These are phyloP conservation scores for Colletotrichum noveboracense DNA, from an alignment of 2,329 filamentous ascomycete genomes.

Conservation along the genomic window DNA sequence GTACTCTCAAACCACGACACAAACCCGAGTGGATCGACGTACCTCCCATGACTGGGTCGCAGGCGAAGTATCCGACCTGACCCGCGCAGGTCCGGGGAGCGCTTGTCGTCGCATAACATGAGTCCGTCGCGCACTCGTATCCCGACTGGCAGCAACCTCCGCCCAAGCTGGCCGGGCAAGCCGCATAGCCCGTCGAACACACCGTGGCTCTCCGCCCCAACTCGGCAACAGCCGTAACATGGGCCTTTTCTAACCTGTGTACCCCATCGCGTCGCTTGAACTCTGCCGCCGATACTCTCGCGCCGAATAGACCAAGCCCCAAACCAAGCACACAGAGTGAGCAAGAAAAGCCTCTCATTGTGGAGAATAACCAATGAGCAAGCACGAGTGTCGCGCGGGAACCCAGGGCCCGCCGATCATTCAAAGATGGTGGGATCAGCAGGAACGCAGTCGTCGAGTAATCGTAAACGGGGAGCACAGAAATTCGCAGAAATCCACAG, in stretches of 20 bases:
- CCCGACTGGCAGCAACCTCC: conserved; percentile 54
- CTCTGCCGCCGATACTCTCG: conserved; percentile 24
- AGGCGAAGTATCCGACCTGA: conserved; percentile 42
- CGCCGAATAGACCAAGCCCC: neutral
- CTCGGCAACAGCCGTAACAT: conserved; percentile 14
- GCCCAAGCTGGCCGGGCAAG: conserved; percentile 43
- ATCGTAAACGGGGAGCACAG: no score
- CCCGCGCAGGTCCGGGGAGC: conserved; percentile 44
- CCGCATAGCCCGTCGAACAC: conserved; percentile 29
- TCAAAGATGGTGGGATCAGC: neutral
- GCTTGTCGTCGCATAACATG: conserved; percentile 52
- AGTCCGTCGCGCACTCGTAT: conserved; percentile 53
- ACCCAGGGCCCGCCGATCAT: neutral
- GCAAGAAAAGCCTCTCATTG: neutral
- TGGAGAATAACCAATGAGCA: neutral
- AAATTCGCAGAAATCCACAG: neutral
- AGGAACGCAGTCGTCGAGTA: neutral
- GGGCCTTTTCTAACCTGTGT: conserved; percentile 34
- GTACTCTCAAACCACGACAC: neutral
- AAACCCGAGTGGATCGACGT: conserved; percentile 25
- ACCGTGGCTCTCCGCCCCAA: conserved; percentile 22
- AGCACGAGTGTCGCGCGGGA: neutral
- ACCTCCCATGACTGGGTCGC: conserved; percentile 41
- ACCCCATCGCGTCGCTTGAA: conserved; percentile 34
- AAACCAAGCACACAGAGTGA: conserved; percentile 3